phyloP scores from a whole-genome alignment of 1,284 basidiomycete species.

The Paramarasmius palmivorus region DNA sequence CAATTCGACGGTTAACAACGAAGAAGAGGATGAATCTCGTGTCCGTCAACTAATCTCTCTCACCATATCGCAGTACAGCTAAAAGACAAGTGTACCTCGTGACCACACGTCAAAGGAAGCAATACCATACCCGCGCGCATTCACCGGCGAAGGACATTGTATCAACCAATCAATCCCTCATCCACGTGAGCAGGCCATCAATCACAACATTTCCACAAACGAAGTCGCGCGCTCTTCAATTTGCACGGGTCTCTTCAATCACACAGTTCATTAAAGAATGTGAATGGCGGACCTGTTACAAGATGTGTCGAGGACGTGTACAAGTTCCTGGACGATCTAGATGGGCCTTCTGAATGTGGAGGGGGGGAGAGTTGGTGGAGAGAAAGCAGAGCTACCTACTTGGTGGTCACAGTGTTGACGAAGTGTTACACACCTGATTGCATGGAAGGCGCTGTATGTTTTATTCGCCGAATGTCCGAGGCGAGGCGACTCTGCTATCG shows the following conservation, averaged over 20 bases:
- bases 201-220: conserved; percentile 66
- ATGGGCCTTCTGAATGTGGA: conserved; percentile 42
- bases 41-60: conserved; percentile 83
- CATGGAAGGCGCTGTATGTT: conserved; percentile 69
- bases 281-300: conserved; percentile 83
- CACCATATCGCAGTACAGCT: conserved; percentile 89
- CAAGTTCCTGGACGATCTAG: conserved; percentile 91
- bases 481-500: conserved; percentile 36
- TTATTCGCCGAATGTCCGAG: conserved; percentile 75
- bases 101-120: conserved; percentile 88
- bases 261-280: conserved; percentile 97
- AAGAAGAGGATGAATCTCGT: conserved; percentile 73
- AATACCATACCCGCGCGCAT: conserved; percentile 84
- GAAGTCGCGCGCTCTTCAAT: conserved; percentile 85
- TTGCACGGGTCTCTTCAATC: conserved; percentile 87
- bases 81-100: conserved; percentile 82
- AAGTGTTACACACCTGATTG: conserved; percentile 87
- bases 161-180: conserved; percentile 79
- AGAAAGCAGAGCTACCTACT: conserved; percentile 82
- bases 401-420: conserved; percentile 77
- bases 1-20: conserved; percentile 72
- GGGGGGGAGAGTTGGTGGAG: conserved; percentile 40
- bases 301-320: conserved; percentile 94
- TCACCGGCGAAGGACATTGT: conserved; percentile 92
- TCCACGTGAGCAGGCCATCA: conserved; percentile 70